Conservation (phyloP, 2,329 filamentous ascomycete genomes). For the Dactylellina parvicollis region DNA sequence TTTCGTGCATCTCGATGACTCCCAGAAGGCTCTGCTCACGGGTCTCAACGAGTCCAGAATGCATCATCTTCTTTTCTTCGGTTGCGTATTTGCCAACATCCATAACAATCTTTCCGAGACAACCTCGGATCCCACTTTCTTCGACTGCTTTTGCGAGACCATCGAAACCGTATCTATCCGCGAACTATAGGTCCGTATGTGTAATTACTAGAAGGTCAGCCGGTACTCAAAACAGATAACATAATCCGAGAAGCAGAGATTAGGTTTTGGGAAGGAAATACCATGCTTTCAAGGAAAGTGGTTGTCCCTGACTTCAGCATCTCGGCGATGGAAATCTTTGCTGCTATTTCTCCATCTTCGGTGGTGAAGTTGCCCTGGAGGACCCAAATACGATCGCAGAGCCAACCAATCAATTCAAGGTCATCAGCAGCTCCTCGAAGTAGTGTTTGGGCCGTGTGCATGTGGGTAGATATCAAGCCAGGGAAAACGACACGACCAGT, state of each 20-base stretch:
- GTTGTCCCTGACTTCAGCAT: constrained; percentile 67
- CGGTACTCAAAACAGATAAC: neutral
- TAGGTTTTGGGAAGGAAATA: constrained; percentile 57
- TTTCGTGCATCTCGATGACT: constrained; percentile 60
- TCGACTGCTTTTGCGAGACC: constrained; percentile 63
- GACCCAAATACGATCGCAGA: constrained; percentile 67
- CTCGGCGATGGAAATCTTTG: constrained; percentile 65
- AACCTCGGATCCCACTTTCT: constrained; percentile 64
- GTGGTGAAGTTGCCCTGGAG: constrained; percentile 64
- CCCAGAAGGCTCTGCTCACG: constrained; percentile 60
- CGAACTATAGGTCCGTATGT: constrained; percentile 60
- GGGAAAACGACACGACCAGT: constrained; percentile 65
- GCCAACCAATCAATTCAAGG: constrained; percentile 65
- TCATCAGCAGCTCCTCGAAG: constrained; percentile 66
- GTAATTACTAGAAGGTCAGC: constrained; percentile 49
- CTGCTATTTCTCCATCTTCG: constrained; percentile 66
- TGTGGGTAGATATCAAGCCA: constrained; percentile 66
- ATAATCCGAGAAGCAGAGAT: neutral
- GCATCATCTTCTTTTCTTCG: constrained; percentile 63
- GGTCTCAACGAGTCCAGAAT: constrained; percentile 62
- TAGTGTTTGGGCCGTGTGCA: constrained; percentile 66
- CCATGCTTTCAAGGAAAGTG: constrained; percentile 67
- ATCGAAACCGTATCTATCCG: constrained; percentile 65
- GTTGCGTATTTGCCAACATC: constrained; percentile 63
- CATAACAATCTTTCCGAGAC: constrained; percentile 64